phyloP scores from a whole-genome alignment of 306 rosid genomes.

The Pterocarpus macrocarpus region DNA sequence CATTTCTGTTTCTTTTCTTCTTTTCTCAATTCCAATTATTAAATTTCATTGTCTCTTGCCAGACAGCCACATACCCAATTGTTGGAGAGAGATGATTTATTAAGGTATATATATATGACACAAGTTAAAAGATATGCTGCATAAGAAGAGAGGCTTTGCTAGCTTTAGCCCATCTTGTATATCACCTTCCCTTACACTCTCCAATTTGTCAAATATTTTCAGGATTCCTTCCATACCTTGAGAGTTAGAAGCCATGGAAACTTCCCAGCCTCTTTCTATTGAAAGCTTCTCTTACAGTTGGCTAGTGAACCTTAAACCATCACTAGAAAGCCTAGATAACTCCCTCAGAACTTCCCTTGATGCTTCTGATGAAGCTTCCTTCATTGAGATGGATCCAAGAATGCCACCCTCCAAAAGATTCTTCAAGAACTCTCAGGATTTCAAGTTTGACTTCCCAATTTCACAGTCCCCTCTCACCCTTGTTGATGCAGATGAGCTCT shows the following conservation, averaged over 20 bases:
- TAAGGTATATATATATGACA: constrained; percentile 46
- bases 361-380: constrained; percentile 81
- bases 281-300: constrained; percentile 97
- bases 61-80: constrained; percentile 79
- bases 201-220: constrained; percentile 26
- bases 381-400: constrained; percentile 99
- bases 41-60: constrained; percentile 75
- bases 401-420: constrained; percentile 92
- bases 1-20: constrained; percentile 64
- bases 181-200: constrained; percentile 36
- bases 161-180: constrained; percentile 51
- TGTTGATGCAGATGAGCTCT: constrained; percentile 93
- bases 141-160: constrained; percentile 51
- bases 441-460: constrained; percentile 86
- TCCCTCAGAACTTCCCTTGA: constrained; percentile 75
- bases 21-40: constrained; percentile 65
- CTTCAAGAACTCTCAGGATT: constrained; percentile 76
- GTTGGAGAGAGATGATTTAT: constrained; percentile 70
- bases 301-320: constrained; percentile 89
- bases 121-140: constrained; percentile 52
- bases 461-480: constrained; percentile 69
- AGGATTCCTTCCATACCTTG: constrained; percentile 14
- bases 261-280: constrained; percentile 85
- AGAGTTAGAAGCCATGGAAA: constrained; percentile 70
- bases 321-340: constrained; percentile 73